Base-by-base conservation (phyloP, 495 filamentous ascomycete genomes). In the Symbiotaphrina buchneri region DNA sequence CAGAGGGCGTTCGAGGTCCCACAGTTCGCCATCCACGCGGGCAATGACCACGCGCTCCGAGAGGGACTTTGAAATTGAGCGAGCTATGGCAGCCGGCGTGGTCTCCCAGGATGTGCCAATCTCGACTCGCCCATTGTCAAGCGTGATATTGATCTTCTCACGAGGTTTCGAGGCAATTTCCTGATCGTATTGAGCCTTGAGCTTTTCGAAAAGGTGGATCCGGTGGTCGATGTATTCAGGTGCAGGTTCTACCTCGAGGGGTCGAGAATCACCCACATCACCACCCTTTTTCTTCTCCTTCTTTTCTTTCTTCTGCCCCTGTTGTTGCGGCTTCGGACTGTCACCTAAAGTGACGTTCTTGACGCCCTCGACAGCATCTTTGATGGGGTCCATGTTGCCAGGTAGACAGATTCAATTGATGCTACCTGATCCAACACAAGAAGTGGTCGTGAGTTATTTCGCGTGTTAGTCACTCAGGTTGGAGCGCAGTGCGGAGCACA, bases 1-100 rank as follows among this genome's bases (percentile, higher is more conserved):
- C 24, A 97, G 55, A 4, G 90, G 85, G 33, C 87, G 63, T 36
- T 80, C 76, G 21, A 97, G 49, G 56, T 97, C 87, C 87, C 85
- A 97, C 15, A 95, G 56, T 31, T 72, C 63, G 3, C 67, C 76
- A 42, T 94, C 74, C 30, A 97, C 60, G 45, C 69, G 74, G 4
- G 84, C 68, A 41, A 95, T 71, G 13, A 95, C 76, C 30, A 70
- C 69, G 41, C 74, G 69, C 46, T 82, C 71, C 40, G 64, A 63
- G 34, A 82, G 48, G 30, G 59, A 67, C 50, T 80, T 80, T 41
- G 64, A 69, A 32, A 82, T 71, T 11, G 56, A 55, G 33, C 62
- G 58, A 6, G 71, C 74, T 39, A 82, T 70, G 10, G 61, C 55
- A 11, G 61, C 62, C 3, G 75, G 74, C 13, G 71, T 71, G 30